A percentile compares a stretch with the other conserved stretches of the same genome.
Conservation (phyloP, 2,329 filamentous ascomycete genomes). For the Pseudocercospora musae region DNA sequence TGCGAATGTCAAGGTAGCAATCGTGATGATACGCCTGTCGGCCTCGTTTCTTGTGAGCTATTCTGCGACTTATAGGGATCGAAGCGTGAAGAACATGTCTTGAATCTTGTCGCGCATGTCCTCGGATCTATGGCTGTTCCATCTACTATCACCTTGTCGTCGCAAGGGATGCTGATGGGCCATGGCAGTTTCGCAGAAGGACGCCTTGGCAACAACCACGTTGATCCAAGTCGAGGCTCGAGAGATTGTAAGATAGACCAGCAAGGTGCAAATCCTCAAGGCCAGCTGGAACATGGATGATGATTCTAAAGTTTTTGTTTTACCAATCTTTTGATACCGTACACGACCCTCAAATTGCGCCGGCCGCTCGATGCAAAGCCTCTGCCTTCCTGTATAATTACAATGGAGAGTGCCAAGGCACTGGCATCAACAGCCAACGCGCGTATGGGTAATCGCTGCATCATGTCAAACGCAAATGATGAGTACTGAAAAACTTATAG, state of each 20-base stretch:
- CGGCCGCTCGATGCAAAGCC: constrained; percentile 1
- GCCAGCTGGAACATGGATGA: not conserved
- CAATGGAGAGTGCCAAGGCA: constrained; percentile 1
- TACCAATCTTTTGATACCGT: not conserved
- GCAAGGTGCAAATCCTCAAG: not conserved
- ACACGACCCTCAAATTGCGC: not conserved
- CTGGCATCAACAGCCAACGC: constrained; percentile 1
- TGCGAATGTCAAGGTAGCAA: not conserved
- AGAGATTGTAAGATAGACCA: not conserved
- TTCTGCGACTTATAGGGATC: not conserved
- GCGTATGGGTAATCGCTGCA: not conserved
- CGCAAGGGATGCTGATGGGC: not conserved
- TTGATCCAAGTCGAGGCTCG: not conserved
- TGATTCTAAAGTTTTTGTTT: not conserved
- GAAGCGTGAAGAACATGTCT: not conserved
- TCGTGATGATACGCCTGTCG: not conserved
- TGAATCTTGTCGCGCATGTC: not conserved
- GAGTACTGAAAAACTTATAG: not conserved
- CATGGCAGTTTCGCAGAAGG: not conserved
- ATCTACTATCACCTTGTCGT: not conserved
- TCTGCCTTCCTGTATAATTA: constrained; percentile 1
- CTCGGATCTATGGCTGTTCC: not conserved
- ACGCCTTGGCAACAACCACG: not conserved
- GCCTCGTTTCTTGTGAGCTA: not conserved
- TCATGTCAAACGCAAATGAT: constrained; percentile 2